These are phyloP conservation scores for Xylaria acuta DNA, from an alignment of 495 filamentous ascomycete genomes.

Conservation along the genomic window DNA sequence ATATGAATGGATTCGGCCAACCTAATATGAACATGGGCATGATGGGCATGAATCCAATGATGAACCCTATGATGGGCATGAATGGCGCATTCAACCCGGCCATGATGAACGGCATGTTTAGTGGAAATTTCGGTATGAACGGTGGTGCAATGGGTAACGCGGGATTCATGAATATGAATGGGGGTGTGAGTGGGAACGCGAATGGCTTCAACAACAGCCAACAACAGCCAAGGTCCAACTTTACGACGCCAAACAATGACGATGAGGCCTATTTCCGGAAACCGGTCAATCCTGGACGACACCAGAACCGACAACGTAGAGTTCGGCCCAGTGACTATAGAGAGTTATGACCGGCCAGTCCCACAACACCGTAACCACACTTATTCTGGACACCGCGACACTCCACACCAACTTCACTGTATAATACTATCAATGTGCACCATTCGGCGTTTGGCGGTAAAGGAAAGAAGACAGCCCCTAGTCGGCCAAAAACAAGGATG, in stretches of 20 bases:
- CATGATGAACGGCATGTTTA: constrained; percentile 54
- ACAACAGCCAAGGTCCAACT: constrained; percentile 67
- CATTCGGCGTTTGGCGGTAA: constrained; percentile 21
- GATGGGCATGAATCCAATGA: constrained; percentile 61
- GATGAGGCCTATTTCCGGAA: constrained; percentile 95
- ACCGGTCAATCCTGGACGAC: constrained; percentile 92
- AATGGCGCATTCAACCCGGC: constrained; percentile 60
- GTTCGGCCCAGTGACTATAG: constrained; percentile 87
- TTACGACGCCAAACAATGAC: constrained; percentile 69
- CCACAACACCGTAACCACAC: neutral
- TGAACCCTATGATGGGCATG: constrained; percentile 55
- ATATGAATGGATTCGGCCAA: constrained; percentile 46
- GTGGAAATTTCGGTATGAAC: constrained; percentile 51
- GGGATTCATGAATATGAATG: constrained; percentile 40
- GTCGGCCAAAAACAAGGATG: neutral
- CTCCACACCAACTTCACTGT: constrained; percentile 10
- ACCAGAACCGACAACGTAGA: constrained; percentile 77
- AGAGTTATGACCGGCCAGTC: constrained; percentile 65
- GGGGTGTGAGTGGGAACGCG: too few species aligned
- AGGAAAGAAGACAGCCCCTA: neutral
- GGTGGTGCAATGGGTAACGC: constrained; percentile 49
- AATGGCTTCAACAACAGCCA: constrained; percentile 50
- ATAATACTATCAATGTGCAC: constrained; percentile 24
- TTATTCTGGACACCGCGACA: neutral
- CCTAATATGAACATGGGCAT: constrained; percentile 49